phyloP scores from a whole-genome alignment of 495 filamentous ascomycete genomes.

The Penicillium roqueforti region DNA sequence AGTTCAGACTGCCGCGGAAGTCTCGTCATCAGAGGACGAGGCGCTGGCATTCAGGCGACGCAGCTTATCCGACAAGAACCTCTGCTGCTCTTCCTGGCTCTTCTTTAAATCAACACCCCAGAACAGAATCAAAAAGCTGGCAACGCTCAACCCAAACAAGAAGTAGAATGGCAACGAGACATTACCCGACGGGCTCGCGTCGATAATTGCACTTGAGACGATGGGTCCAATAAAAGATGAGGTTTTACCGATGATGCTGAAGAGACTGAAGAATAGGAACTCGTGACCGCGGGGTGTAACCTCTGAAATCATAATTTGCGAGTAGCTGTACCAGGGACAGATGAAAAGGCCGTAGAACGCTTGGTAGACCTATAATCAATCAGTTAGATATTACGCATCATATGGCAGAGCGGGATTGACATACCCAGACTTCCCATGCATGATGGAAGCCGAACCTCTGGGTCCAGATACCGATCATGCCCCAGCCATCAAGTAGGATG shows the following conservation, averaged over 20 bases:
- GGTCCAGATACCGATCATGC: conserved; percentile 66
- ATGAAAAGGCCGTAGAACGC: conserved; percentile 61
- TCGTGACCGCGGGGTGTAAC: conserved; percentile 62
- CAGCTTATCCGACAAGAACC: conserved; percentile 22
- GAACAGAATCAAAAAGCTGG: conserved; percentile 49
- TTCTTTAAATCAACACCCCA: conserved; percentile 55
- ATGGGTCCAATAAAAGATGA: conserved; percentile 60
- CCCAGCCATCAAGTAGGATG: conserved; percentile 59
- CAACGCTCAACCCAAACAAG: conserved; percentile 52
- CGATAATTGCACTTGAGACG: conserved; percentile 63
- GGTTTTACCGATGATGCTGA: conserved; percentile 63
- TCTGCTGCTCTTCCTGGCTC: conserved; percentile 54
- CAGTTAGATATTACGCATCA: neutral
- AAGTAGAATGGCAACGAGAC: conserved; percentile 61
- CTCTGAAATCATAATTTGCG: conserved; percentile 64
- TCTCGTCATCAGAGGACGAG: conserved; percentile 2
- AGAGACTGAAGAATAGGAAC: conserved; percentile 64
- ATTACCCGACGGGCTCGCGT: conserved; percentile 51
- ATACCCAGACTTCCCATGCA: conserved; percentile 57
- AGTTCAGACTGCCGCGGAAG: conserved; percentile 1
- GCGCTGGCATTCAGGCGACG: conserved; percentile 7
- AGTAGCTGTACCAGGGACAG: conserved; percentile 67
- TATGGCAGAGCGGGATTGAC: neutral
- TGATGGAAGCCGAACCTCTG: conserved; percentile 58
- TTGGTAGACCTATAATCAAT: conserved; percentile 49